phyloP scores from a whole-genome alignment of 225 moss, liverwort and hornwort genomes.

The Neckera pumila region DNA sequence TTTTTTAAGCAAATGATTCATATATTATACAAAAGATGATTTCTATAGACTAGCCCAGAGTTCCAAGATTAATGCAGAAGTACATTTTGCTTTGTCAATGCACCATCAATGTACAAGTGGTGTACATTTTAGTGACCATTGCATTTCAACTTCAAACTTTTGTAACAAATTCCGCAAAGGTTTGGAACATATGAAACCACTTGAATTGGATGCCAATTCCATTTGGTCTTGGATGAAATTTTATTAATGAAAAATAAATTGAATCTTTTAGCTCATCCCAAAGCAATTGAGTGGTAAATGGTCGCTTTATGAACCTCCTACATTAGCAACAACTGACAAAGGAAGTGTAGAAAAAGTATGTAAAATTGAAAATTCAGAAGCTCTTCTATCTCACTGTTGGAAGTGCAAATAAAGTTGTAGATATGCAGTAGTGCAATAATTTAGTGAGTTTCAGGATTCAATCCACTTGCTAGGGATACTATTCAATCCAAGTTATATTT shows the following conservation, averaged over 20 bases:
- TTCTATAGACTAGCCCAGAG: fast-evolving
- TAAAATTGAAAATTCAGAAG: not conserved
- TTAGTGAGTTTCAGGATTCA: not conserved
- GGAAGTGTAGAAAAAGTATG: not conserved
- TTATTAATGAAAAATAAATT: not conserved
- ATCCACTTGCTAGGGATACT: not conserved
- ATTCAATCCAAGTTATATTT: not conserved
- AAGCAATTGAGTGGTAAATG: fast-evolving
- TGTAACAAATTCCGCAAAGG: not conserved
- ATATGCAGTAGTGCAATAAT: not conserved
- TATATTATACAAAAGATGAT: no score
- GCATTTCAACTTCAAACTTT: not conserved
- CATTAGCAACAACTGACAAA: not conserved
- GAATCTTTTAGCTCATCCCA: not conserved
- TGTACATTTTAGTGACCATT: not conserved
- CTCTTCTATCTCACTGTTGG: not conserved
- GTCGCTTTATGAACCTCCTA: not conserved
- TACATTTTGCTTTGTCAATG: not conserved
- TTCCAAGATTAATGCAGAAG: no score
- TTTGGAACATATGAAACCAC: not conserved
- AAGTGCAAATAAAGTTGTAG: not conserved
- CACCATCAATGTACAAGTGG: not conserved
- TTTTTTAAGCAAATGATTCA: no score
- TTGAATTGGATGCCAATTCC: not conserved
- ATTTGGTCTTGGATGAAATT: not conserved